Conservation (phyloP, 2,329 filamentous ascomycete species). For the Pseudocercospora eumusae region DNA sequence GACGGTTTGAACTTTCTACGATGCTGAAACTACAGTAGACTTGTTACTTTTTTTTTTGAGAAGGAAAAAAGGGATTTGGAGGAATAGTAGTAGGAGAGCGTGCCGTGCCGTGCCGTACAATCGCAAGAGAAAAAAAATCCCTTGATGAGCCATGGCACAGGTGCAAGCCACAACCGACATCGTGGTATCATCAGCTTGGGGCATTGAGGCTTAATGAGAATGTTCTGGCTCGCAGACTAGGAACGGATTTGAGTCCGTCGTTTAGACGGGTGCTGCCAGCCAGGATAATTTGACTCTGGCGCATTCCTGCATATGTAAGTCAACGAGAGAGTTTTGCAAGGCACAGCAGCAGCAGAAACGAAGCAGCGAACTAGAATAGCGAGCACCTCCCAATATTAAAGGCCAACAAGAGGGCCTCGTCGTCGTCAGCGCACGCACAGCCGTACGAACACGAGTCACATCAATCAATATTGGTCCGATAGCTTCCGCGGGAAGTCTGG, state of each 20-base stretch:
- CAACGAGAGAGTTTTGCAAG: background rate
- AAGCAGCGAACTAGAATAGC: constrained; percentile 3
- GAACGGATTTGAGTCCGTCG: constrained; percentile 11
- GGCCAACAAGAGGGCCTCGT: background rate
- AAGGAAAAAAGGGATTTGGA: too few species aligned
- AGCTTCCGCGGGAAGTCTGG: constrained; percentile 2
- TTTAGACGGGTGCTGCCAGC: too few species aligned
- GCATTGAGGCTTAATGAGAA: background rate
- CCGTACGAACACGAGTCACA: background rate
- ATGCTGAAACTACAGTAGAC: too few species aligned
- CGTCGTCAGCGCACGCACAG: background rate
- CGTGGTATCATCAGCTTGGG: background rate
- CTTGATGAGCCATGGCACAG: background rate
- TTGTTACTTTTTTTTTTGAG: too few species aligned
- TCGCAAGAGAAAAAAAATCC: background rate
- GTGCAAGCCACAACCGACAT: constrained; percentile 9
- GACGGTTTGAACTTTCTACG: too few species aligned
- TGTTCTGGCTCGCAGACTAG: constrained; percentile 1
- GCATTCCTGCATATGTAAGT: constrained; percentile 9
- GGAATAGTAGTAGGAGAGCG: background rate
- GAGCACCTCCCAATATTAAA: background rate
- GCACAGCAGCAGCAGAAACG: constrained; percentile 5
- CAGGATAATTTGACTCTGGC: constrained; percentile 1
- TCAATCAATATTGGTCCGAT: background rate
- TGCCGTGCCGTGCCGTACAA: background rate